Conservation (phyloP, 2,329 filamentous ascomycete species). For the Fusarium longipes region DNA sequence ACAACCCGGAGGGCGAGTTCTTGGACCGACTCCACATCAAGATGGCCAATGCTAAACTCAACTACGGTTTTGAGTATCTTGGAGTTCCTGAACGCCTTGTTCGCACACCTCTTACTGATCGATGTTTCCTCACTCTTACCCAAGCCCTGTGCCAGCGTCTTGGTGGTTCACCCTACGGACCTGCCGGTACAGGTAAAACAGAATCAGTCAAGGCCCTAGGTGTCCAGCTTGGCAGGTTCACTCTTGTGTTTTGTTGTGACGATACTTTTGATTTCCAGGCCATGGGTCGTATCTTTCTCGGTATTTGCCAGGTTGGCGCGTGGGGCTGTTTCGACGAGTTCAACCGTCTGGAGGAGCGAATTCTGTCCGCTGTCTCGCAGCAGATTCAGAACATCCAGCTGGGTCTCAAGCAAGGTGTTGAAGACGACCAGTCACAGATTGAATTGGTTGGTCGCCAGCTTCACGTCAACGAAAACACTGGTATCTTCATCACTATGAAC, state of each 20-base stretch:
- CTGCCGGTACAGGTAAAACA: conserved; percentile 97
- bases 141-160: conserved; percentile 95
- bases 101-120: conserved; percentile 94
- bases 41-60: conserved; percentile 96
- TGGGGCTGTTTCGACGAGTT: conserved; percentile 99
- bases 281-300: conserved; percentile 99
- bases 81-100: conserved; percentile 97
- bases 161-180: conserved; percentile 96
- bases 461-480: conserved; percentile 89
- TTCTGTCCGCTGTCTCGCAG: conserved; percentile 96
- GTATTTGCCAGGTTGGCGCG: conserved; percentile 98
- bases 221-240: conserved; percentile 95
- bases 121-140: conserved; percentile 97
- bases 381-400: conserved; percentile 99
- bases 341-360: conserved; percentile 97
- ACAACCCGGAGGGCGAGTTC: conserved; percentile 82
- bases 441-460: conserved; percentile 93
- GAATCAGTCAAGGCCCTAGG: conserved; percentile 98
- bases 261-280: conserved; percentile 99
- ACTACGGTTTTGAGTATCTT: conserved; percentile 98
- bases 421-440: conserved; percentile 88
- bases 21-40: conserved; percentile 86
- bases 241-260: conserved; percentile 98
- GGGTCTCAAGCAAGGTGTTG: conserved; percentile 84
- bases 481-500: conserved; percentile 99